A percentile compares a stretch with the other conserved stretches of the same genome.
These are phyloP conservation scores for Venturiaceae sp. DNA, from an alignment of 2,329 filamentous ascomycete species.

Conservation along the genomic window DNA sequence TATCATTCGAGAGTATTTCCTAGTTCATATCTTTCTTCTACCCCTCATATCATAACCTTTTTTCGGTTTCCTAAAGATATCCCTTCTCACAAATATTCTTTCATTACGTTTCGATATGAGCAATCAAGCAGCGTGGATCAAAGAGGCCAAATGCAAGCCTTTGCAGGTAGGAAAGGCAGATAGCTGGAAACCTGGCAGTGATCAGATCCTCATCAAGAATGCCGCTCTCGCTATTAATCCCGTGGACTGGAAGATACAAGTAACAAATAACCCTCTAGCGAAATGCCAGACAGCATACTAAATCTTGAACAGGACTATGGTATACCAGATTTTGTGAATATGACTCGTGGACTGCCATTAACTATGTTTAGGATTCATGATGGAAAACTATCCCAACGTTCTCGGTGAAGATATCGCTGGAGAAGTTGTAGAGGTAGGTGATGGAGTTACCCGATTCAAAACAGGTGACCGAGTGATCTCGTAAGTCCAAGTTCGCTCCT, in stretches of 20 bases:
- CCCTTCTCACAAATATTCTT: too few relatives aligned
- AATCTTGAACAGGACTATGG: not conserved
- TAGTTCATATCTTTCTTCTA: too few relatives aligned
- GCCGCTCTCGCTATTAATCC: constrained; percentile 11
- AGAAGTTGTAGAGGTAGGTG: constrained; percentile 24
- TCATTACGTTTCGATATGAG: too few relatives aligned
- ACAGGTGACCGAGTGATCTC: constrained; percentile 25
- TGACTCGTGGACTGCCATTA: not conserved
- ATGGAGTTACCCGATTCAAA: constrained; percentile 21
- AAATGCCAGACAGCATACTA: not conserved
- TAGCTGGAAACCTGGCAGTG: constrained; percentile 9
- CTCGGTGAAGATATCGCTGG: constrained; percentile 29
- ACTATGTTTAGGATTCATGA: constrained; percentile 15
- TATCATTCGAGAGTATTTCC: too few relatives aligned
- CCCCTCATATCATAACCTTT: too few relatives aligned
- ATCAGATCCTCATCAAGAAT: constrained; percentile 18
- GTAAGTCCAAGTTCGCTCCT: constrained; percentile 13
- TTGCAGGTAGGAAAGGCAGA: constrained; percentile 10
- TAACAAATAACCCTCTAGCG: not conserved
- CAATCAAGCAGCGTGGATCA: constrained; percentile 14
- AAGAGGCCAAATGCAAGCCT: constrained; percentile 8
- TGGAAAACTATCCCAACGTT: constrained; percentile 23
- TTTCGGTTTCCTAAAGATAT: too few relatives aligned
- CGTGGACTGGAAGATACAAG: constrained; percentile 11
- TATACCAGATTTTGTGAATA: not conserved